Evolutionary conservation across 78 protist genomes (phyloP).

Genomic region (Polysphondylium violaceum): DNA sequence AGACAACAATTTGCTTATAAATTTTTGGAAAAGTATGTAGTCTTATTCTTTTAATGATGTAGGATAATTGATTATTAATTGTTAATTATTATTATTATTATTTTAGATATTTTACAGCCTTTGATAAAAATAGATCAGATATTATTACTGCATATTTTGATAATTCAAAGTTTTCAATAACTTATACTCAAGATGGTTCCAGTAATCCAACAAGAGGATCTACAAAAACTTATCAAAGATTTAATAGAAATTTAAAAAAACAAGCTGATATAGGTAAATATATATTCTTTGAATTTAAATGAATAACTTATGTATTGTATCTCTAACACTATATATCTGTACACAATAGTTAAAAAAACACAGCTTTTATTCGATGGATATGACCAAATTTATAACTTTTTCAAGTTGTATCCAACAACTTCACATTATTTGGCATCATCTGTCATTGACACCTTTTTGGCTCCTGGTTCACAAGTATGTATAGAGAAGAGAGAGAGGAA

Average conservation of each 20-base stretch:
- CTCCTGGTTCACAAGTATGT: slow-evolving; percentile 55
- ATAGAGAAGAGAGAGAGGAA: not conserved
- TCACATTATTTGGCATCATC: slow-evolving; percentile 26
- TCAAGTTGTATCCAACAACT: slow-evolving; percentile 42
- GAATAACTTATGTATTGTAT: not conserved
- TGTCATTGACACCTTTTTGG: slow-evolving; percentile 54
- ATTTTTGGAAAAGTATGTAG: slow-evolving; percentile 37
- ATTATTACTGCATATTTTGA: slow-evolving; percentile 40
- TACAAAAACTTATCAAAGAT: slow-evolving; percentile 16
- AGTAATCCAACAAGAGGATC: not conserved
- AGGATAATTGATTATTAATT: not conserved
- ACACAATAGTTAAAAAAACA: slow-evolving; percentile 24
- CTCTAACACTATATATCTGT: not conserved
- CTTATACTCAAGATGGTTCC: slow-evolving; percentile 4
- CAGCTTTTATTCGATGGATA: slow-evolving; percentile 25
- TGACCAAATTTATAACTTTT: slow-evolving; percentile 30
- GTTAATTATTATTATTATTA: not conserved
- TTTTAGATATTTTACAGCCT: slow-evolving; percentile 42
- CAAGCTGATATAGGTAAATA: slow-evolving; percentile 3
- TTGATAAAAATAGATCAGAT: slow-evolving; percentile 19
- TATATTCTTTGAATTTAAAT: not conserved
- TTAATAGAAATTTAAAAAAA: slow-evolving; percentile 55
- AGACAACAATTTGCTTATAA: slow-evolving; percentile 63
- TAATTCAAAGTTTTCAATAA: slow-evolving; percentile 50
- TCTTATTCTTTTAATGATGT: not conserved